These are phyloP conservation scores for Pyracantha coccinea DNA, from an alignment of 331 rosid species.

Conservation along the genomic window DNA sequence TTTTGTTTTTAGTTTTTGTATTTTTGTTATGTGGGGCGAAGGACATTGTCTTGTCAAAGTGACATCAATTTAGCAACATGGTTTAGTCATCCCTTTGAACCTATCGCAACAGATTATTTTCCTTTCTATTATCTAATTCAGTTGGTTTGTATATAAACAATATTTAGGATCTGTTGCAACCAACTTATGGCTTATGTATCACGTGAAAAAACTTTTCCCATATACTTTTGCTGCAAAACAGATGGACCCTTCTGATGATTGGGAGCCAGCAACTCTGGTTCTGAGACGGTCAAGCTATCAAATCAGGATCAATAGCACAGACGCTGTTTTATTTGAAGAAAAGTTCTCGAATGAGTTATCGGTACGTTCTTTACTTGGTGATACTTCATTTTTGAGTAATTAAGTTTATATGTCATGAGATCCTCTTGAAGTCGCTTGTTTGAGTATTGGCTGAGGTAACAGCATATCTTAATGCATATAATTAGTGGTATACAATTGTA, in stretches of 20 bases:
- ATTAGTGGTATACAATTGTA: not conserved
- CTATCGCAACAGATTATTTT: not conserved
- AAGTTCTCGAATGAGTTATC: conserved; percentile 82
- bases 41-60: not conserved
- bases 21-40: not conserved
- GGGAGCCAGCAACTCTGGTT: conserved; percentile 69
- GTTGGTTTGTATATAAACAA: not conserved
- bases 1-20: not conserved
- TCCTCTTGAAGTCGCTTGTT: not conserved
- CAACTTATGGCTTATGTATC: not conserved
- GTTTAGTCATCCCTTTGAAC: not conserved
- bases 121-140: not conserved
- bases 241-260: conserved; percentile 80
- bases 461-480: not conserved
- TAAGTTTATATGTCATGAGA: not conserved
- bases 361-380: conserved; percentile 40
- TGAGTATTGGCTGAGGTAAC: not conserved
- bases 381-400: not conserved
- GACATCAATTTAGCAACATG: not conserved
- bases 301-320: conserved; percentile 49
- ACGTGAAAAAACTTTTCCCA: not conserved
- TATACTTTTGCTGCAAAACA: conserved; percentile 16
- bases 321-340: conserved; percentile 42
- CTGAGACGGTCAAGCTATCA: conserved; percentile 73
- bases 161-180: not conserved